Conservation (phyloP, 1,284 basidiomycete genomes). For the Ceratobasidium sp. region DNA sequence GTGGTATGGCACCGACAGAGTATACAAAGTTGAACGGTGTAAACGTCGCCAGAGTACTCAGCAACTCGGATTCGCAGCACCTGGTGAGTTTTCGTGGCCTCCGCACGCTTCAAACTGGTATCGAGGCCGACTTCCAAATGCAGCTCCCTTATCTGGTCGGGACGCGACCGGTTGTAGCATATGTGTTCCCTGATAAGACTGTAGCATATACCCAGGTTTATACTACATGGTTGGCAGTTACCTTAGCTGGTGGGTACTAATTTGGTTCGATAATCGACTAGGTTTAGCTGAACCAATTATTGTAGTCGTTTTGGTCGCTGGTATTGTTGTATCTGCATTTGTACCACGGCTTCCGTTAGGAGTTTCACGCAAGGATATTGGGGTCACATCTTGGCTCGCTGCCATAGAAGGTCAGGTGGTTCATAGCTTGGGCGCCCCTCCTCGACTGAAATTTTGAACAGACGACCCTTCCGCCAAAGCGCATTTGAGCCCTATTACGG, state of each 20-base stretch:
- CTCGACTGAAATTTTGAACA: neutral
- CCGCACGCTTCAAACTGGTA: too few relatives aligned
- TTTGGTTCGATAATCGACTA: neutral
- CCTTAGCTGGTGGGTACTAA: conserved; percentile 13
- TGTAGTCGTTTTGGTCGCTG: conserved; percentile 22
- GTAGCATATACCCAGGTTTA: conserved; percentile 41
- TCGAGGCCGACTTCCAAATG: neutral
- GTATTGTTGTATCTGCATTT: conserved; percentile 25
- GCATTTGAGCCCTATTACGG: conserved; percentile 12
- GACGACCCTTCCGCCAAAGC: conserved; percentile 31
- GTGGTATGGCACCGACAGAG: conserved; percentile 33
- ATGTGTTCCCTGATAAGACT: conserved; percentile 28
- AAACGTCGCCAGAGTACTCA: conserved; percentile 20
- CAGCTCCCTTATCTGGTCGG: conserved; percentile 43
- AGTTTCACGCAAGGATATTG: conserved; percentile 40
- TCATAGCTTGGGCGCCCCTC: neutral
- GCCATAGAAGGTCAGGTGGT: conserved; percentile 29
- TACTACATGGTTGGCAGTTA: conserved; percentile 25
- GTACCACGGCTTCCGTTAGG: conserved; percentile 28
- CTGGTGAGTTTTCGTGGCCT: too few relatives aligned
- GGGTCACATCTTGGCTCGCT: conserved; percentile 31
- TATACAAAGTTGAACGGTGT: conserved; percentile 27
- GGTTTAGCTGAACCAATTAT: neutral
- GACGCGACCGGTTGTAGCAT: conserved; percentile 25
- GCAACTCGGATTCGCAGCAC: conserved; percentile 38